Evolutionary conservation across 73 alveolate genomes (phyloP), one percentile per base, ranked within the genome.

Genomic region (Blepharisma japonicum): DNA sequence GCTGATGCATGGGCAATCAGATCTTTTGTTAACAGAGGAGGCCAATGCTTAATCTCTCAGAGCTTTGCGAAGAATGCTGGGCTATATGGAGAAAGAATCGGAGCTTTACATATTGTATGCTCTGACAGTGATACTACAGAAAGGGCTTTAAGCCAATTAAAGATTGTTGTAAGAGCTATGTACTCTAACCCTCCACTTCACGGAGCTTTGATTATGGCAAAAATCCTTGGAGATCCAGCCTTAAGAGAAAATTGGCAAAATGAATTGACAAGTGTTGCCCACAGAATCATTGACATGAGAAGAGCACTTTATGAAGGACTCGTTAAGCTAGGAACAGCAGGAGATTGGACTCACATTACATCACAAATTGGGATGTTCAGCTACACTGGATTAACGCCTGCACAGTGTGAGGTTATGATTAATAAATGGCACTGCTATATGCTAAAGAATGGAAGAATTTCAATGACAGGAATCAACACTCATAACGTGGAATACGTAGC

Each of bases 1-100:
- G 88, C 82, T 61, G 99, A 96, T 81, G 98, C 96, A 18, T 93
- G 39, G 80, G 90, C 98, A 6, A 83, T 94, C 54, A 80, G 99
- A 45, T 79, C 86, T 74, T 93, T 96, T 83, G 86, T 91, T 18
- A 87, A 87, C 71, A 87, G 81, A 66, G 99, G 99, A n/a, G 82
- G 92, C 89, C 81, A 92, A 82, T 85, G 96, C 96, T 74, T 96
- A 68, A 89, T 94, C 68, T 86, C 97, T 68, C 94, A 96, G 86
- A 88, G 97, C 5, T 96, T 94, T 80, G 95, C 99, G 71, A 96
- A 96, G 93, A 96, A 96, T 79, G 80, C 95, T 83, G 99, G 99
- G 54, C 93, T 96, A 79, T 96, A 96, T 83, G 98, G 83, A 38
- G 99, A 95, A 87, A 91, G 99, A 89, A 91, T 93, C 50, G 99